phyloP scores from a whole-genome alignment of 495 filamentous ascomycete species.

The Podospora pseudopauciseta region DNA sequence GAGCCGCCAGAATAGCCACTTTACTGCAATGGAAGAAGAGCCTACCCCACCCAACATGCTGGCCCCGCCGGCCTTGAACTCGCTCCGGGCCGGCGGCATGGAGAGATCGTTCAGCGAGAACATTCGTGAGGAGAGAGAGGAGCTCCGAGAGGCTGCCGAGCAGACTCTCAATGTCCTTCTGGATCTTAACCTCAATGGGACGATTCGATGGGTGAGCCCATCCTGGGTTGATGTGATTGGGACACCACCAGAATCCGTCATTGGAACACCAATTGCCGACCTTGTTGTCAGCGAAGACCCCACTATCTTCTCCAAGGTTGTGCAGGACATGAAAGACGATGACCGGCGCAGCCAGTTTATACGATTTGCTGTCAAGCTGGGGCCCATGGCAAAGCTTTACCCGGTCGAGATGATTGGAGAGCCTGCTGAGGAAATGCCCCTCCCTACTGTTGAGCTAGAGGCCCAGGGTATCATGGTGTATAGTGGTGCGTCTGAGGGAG shows the following conservation, averaged over 20 bases:
- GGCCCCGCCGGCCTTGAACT: conserved; percentile 46
- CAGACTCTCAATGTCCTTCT: conserved; percentile 94
- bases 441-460: conserved; percentile 71
- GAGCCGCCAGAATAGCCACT: conserved; percentile 14
- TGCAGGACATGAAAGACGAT: conserved; percentile 86
- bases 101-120: conserved; percentile 52
- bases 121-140: conserved; percentile 72
- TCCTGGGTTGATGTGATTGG: conserved; percentile 96
- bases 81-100: conserved; percentile 50
- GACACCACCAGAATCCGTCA: conserved; percentile 65
- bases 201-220: conserved; percentile 90
- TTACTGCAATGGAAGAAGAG: conserved; percentile 44
- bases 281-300: conserved; percentile 72
- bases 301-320: conserved; percentile 71
- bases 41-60: conserved; percentile 34
- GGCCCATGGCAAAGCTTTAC: conserved; percentile 65
- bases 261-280: conserved; percentile 74
- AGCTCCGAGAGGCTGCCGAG: conserved; percentile 91
- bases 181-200: conserved; percentile 83
- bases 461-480: conserved; percentile 98
- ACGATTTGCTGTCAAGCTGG: conserved; percentile 75
- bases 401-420: conserved; percentile 47
- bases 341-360: conserved; percentile 90
- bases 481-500: conserved; percentile 77
- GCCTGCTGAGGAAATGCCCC: conserved; percentile 42